phyloP scores from a whole-genome alignment of 2,329 filamentous ascomycete species.

The Diplodia mutila region DNA sequence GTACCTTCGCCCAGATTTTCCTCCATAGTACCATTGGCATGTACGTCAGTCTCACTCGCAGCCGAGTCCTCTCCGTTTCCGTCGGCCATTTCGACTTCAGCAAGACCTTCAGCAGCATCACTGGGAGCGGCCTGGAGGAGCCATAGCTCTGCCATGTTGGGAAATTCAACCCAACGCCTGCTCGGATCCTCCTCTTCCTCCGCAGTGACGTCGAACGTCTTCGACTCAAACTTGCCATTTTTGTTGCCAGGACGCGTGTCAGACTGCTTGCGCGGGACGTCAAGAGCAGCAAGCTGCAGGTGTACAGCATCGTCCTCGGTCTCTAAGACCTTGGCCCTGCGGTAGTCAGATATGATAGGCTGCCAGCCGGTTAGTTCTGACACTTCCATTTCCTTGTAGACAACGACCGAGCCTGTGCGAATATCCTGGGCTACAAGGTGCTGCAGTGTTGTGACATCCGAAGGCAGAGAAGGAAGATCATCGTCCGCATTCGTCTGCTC shows the following conservation, averaged over 20 bases:
- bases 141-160: background rate
- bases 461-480: conserved; percentile 67
- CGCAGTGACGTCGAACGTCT: background rate
- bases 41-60: background rate
- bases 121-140: background rate
- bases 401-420: conserved; percentile 65
- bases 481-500: conserved; percentile 41
- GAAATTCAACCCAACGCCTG: conserved; percentile 9
- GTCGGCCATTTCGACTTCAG: background rate
- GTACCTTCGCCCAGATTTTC: background rate
- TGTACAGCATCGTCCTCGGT: background rate
- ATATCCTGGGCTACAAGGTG: conserved; percentile 54
- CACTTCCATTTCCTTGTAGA: conserved; percentile 68
- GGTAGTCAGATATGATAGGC: conserved; percentile 47
- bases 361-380: conserved; percentile 68
- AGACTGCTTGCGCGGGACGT: background rate
- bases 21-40: background rate
- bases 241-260: background rate
- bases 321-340: conserved; percentile 11
- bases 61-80: background rate
- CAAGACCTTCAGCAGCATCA: background rate
- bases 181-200: background rate
- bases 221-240: background rate
- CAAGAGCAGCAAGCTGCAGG: conserved; percentile 8
- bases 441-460: conserved; percentile 60